Evolutionary conservation across 139 green algal genomes (phyloP).

Genomic region (Chlamydomonas sphaeroides): DNA sequence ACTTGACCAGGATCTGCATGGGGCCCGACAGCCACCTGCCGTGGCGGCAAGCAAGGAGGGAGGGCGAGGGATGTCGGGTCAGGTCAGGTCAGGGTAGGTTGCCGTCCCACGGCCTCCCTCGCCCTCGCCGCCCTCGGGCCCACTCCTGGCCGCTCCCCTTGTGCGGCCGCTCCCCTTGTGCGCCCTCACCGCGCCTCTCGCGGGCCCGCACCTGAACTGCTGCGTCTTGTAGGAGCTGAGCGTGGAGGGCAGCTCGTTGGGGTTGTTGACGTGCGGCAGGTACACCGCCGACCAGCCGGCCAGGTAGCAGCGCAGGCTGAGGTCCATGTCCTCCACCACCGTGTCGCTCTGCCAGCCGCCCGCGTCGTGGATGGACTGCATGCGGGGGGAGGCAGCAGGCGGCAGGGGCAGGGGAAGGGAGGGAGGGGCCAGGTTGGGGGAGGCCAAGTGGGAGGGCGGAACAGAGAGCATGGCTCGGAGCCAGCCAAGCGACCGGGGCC

Average conservation of each 20-base stretch:
- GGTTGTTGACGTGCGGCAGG: constrained; percentile 68
- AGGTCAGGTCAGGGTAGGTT: neutral
- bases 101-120: too few species aligned
- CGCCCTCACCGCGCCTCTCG: too few species aligned
- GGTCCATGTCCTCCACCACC: constrained; percentile 89
- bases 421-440: neutral
- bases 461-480: too few species aligned
- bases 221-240: constrained; percentile 97
- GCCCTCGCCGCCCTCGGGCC: too few species aligned
- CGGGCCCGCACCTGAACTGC: constrained; percentile 97
- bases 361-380: constrained; percentile 82
- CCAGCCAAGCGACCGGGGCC: too few species aligned
- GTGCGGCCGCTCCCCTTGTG: too few species aligned
- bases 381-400: neutral
- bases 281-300: constrained; percentile 59
- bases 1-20: constrained; percentile 74
- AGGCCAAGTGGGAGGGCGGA: too few species aligned
- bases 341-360: constrained; percentile 94
- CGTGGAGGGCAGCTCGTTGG: constrained; percentile 87
- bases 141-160: too few species aligned
- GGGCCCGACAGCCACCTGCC: constrained; percentile 64
- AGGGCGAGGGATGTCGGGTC: neutral
- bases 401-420: neutral
- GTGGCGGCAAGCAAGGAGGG: too few species aligned
- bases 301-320: constrained; percentile 66